Percentiles rank a stretch among this genome's conserved stretches.
Evolutionary conservation across 2,329 filamentous ascomycete species (phyloP).

Genomic region (Nannizziopsis barbatae): DNA sequence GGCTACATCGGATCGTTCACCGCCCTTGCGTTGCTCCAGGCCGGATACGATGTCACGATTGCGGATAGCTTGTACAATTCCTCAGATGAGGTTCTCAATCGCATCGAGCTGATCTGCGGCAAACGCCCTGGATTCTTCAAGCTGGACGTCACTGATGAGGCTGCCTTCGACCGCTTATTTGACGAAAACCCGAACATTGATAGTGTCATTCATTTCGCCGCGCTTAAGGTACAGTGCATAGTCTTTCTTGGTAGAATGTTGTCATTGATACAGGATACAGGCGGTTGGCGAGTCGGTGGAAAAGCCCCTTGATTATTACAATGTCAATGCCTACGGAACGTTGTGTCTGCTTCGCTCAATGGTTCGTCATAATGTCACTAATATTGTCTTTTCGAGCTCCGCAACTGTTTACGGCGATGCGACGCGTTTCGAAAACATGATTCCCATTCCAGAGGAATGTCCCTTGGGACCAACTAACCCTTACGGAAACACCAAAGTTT

Average conservation of each 20-base stretch:
- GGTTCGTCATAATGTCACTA: constrained; percentile 79
- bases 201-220: constrained; percentile 97
- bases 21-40: constrained; percentile 76
- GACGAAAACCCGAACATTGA: constrained; percentile 82
- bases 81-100: constrained; percentile 78
- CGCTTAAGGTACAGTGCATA: constrained; percentile 59
- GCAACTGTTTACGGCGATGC: constrained; percentile 98
- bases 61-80: constrained; percentile 98
- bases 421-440: constrained; percentile 93
- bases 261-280: constrained; percentile 34
- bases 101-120: constrained; percentile 86
- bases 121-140: constrained; percentile 78
- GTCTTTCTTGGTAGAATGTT: neutral
- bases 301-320: constrained; percentile 94
- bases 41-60: constrained; percentile 93
- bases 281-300: constrained; percentile 91
- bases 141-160: constrained; percentile 77
- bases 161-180: constrained; percentile 75
- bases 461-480: constrained; percentile 94
- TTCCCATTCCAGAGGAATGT: constrained; percentile 94
- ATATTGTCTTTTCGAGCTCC: constrained; percentile 97
- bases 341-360: constrained; percentile 78
- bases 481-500: constrained; percentile 92
- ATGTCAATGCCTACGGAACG: constrained; percentile 89
- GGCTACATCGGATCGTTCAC: constrained; percentile 99